A percentile compares a stretch with the other conserved stretches of the same genome.
These are phyloP conservation scores for Pyrus hybrid DNA, from an alignment of 331 rosid genomes.

Conservation along the genomic window DNA sequence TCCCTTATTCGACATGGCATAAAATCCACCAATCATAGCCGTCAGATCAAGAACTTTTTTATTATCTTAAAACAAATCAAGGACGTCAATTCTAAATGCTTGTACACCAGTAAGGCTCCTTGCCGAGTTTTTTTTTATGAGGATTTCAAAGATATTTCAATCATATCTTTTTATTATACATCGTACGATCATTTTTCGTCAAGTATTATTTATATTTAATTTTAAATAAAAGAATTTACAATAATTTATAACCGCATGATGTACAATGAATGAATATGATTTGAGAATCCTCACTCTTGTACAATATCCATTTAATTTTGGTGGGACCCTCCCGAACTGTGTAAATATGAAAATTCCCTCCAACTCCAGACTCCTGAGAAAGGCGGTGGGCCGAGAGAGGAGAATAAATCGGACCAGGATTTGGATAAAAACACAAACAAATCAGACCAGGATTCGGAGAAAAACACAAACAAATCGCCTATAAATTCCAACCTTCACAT, in stretches of 20 bases:
- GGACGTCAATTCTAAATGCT: too few relatives aligned
- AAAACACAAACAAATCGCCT: background rate
- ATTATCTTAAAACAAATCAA: background rate
- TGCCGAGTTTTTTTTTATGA: accelerated
- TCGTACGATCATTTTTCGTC: accelerated
- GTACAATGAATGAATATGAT: too few relatives aligned
- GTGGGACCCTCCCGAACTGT: background rate
- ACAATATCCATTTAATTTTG: background rate
- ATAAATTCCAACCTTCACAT: background rate
- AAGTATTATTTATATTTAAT: accelerated
- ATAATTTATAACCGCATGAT: accelerated
- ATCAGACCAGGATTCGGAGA: background rate
- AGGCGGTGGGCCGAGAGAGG: background rate
- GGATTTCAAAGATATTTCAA: accelerated
- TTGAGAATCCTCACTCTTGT: too few relatives aligned
- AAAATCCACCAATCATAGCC: background rate
- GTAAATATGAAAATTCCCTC: background rate
- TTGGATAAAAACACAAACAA: too few relatives aligned
- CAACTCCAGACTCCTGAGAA: background rate
- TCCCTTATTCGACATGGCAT: background rate
- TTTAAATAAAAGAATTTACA: too few relatives aligned
- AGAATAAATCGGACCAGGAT: background rate
- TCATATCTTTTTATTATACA: accelerated
- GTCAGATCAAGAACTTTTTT: background rate
- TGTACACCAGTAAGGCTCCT: accelerated